Evolutionary conservation across 2,329 filamentous ascomycete genomes (phyloP), one percentile per base, ranked within the genome.

Genomic region (Clonostachys sp.): DNA sequence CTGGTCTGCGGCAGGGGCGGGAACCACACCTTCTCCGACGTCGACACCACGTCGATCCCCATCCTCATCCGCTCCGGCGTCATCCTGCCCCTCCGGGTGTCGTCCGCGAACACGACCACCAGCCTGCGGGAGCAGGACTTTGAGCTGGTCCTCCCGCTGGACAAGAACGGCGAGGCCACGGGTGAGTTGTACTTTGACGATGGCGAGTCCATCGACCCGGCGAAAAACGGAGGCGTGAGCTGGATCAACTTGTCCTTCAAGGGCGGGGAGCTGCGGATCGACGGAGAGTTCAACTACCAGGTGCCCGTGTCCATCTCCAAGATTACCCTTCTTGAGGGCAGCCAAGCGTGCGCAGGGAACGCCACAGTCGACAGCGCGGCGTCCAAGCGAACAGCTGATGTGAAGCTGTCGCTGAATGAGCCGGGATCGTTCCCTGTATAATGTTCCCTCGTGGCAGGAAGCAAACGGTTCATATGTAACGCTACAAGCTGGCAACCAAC

Each of bases 101-200:
- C 67, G 48, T 67, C 72, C 12, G 76, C 78, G 34, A 82, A 81
- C 67, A 89, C 86, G 1, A 89, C 85, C 1, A 75, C 74, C 1
- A 77, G 77, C 41, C 67, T 88, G 36, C 74, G 85, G 40, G 73
- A 79, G 53, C 72, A 86, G 55, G 73, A 83, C 54, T 92, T 92
- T 67, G 77, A 84, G 60, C 68, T 95, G 45, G 58, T 92, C 35
- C 75, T 95, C 41, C 84, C 88, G 0, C 75, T 87, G 0, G 81
- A 77, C 6, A 58, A 61, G 1, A 69, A 85, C 45, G 86, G 84
- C 4, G 78, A 68, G 7, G 89, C 89, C 0, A 63, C 60, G 2
- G 89, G 89, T 0, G 71, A 74, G 45, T 70, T 94, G 48, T 94
- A 91, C 61, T 67, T 94, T 6, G 89, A 94, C 55, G 89, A 95